phyloP scores from a whole-genome alignment of 768 basidiomycete genomes.

The Boletus edulis region DNA sequence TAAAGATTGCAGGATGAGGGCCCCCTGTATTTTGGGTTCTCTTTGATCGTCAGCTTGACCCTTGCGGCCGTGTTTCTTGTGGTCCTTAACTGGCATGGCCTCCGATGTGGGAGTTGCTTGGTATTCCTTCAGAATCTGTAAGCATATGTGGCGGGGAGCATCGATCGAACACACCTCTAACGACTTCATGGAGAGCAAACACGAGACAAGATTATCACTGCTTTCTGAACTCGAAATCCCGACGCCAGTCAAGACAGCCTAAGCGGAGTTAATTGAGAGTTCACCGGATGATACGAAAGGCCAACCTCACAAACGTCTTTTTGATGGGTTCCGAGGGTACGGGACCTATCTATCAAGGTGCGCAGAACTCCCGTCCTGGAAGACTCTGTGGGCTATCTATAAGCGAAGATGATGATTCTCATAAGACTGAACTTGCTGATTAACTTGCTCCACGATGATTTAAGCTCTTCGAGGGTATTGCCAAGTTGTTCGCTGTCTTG shows the following conservation, averaged over 20 bases:
- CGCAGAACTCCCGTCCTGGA: conserved; percentile 77
- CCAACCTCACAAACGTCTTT: conserved; percentile 57
- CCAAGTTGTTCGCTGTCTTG: conserved; percentile 54
- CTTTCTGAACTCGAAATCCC: conserved; percentile 51
- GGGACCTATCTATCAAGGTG: conserved; percentile 68
- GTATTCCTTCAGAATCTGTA: conserved; percentile 23
- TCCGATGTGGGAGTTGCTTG: conserved; percentile 7
- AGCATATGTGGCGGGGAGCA: not conserved
- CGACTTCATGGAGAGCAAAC: conserved; percentile 56
- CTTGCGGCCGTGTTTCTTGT: conserved; percentile 14
- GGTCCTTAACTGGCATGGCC: conserved; percentile 8
- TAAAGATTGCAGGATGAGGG: conserved; percentile 80
- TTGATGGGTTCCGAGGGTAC: conserved; percentile 45
- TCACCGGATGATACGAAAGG: not conserved
- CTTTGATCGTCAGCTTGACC: conserved; percentile 34
- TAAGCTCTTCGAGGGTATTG: conserved; percentile 58
- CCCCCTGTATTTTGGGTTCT: conserved; percentile 80
- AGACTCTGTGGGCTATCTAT: conserved; percentile 42
- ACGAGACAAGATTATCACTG: conserved; percentile 57
- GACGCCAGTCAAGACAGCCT: conserved; percentile 65
- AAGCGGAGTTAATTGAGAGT: conserved; percentile 5
- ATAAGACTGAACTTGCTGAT: conserved; percentile 54
- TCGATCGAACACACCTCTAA: conserved; percentile 40
- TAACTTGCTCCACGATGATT: conserved; percentile 54
- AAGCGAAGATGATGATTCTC: not conserved